Evolutionary conservation across 208 protist species (phyloP).

Genomic region (Acanthamoeba sp.): DNA sequence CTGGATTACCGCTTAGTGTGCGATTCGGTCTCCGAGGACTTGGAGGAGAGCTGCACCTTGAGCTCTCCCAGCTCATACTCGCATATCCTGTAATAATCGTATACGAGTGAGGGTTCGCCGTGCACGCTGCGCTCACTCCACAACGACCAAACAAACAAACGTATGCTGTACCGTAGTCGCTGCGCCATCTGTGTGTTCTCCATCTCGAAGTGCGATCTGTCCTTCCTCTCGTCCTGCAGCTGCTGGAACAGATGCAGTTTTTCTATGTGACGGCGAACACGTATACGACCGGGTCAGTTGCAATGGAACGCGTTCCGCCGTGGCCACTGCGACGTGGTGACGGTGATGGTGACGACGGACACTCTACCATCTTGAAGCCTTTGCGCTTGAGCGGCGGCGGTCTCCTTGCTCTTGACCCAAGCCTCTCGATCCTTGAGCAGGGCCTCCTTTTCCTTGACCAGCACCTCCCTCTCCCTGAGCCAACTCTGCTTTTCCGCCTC

Average conservation of each 20-base stretch:
- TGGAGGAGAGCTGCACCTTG: background rate
- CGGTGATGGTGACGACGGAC: background rate
- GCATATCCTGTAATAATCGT: background rate
- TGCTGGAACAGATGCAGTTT: constrained; percentile 10
- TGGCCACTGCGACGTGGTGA: background rate
- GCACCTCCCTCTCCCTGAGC: background rate
- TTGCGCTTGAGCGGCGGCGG: background rate
- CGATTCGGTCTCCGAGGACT: constrained; percentile 28
- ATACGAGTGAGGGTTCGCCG: background rate
- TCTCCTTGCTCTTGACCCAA: constrained; percentile 41
- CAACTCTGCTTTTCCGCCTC: background rate
- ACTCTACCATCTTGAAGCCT: background rate
- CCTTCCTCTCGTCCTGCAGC: background rate
- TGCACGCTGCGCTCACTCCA: background rate
- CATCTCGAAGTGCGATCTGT: background rate
- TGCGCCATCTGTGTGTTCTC: background rate
- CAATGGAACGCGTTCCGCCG: background rate
- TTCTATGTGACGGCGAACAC: too few species aligned
- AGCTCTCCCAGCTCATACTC: constrained; percentile 37
- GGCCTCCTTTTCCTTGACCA: background rate
- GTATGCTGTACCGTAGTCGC: constrained; percentile 3
- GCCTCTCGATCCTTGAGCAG: background rate
- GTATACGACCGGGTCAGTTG: background rate
- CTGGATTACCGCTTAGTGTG: constrained; percentile 1
- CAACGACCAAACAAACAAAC: background rate